Evolutionary conservation across 495 filamentous ascomycete species (phyloP).

Genomic region (Aspergillus coremiiformis): DNA sequence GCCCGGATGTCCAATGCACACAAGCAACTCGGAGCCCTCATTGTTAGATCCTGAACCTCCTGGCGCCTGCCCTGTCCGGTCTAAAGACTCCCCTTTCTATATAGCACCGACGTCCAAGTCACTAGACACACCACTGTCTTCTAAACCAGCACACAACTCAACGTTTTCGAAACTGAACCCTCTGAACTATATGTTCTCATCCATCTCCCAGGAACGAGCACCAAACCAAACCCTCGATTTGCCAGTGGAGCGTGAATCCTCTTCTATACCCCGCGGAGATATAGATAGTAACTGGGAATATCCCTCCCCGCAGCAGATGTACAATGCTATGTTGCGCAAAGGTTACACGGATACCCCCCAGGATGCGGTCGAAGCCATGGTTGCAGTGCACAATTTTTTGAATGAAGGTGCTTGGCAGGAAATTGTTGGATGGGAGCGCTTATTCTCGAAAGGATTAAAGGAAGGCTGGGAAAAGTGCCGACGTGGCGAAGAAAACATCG

Average conservation of each 20-base stretch:
- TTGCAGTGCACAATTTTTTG: slow-evolving; percentile 93
- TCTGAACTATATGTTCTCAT: slow-evolving; percentile 91
- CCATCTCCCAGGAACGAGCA: slow-evolving; percentile 70
- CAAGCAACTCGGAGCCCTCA: slow-evolving; percentile 41
- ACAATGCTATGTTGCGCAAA: slow-evolving; percentile 93
- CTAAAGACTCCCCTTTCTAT: slow-evolving; percentile 37
- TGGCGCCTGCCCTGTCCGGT: slow-evolving; percentile 49
- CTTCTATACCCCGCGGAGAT: slow-evolving; percentile 79
- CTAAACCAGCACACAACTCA: slow-evolving; percentile 27
- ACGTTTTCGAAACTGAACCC: slow-evolving; percentile 75
- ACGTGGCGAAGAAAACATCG: slow-evolving; percentile 60
- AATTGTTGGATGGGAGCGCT: slow-evolving; percentile 83
- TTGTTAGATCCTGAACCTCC: slow-evolving; percentile 37
- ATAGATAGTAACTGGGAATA: slow-evolving; percentile 84
- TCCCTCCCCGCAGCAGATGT: slow-evolving; percentile 98
- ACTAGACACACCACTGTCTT: slow-evolving; percentile 17
- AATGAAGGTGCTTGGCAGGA: slow-evolving; percentile 97
- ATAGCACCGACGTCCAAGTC: slow-evolving; percentile 23
- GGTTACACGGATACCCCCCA: slow-evolving; percentile 90
- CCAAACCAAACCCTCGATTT: slow-evolving; percentile 64
- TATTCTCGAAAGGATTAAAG: slow-evolving; percentile 64
- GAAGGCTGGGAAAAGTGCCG: slow-evolving; percentile 69
- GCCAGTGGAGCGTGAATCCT: slow-evolving; percentile 68
- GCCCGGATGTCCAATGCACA: slow-evolving; percentile 91
- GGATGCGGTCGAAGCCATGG: slow-evolving; percentile 94